phyloP scores from a whole-genome alignment of 495 filamentous ascomycete species.

The Penicillium dipodomyicola region DNA sequence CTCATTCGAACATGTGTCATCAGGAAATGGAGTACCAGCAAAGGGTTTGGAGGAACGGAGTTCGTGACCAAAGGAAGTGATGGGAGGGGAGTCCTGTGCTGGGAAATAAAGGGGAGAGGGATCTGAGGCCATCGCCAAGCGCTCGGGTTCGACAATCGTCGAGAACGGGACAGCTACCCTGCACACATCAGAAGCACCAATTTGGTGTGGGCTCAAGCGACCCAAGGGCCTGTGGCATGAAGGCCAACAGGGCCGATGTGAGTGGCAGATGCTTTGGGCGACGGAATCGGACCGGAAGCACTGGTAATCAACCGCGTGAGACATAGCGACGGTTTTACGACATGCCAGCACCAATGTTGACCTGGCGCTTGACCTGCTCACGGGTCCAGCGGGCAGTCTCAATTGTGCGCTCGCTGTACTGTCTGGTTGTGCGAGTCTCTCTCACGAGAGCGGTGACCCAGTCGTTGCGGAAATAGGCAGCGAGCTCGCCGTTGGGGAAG shows the following conservation, averaged over 20 bases:
- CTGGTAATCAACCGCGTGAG: conserved; percentile 15
- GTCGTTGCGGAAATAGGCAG: conserved; percentile 77
- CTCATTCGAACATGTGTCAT: conserved; percentile 27
- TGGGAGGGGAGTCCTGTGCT: conserved; percentile 14
- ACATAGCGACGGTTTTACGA: conserved; percentile 26
- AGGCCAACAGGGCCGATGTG: neutral
- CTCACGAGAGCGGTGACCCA: conserved; percentile 87
- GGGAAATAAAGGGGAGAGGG: conserved; percentile 14
- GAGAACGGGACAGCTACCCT: conserved; percentile 1
- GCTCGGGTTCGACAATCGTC: neutral
- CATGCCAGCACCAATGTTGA: conserved; percentile 48
- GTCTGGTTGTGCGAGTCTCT: conserved; percentile 79
- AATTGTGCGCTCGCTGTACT: conserved; percentile 76
- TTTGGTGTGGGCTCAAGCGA: neutral
- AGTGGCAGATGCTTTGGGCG: conserved; percentile 2
- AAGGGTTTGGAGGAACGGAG: conserved; percentile 12
- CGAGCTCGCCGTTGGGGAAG: conserved; percentile 86
- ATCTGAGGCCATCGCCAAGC: conserved; percentile 14
- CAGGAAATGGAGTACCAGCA: conserved; percentile 16
- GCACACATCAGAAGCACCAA: conserved; percentile 3
- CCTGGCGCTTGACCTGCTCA: conserved; percentile 94
- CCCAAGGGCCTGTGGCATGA: neutral
- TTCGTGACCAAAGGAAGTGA: conserved; percentile 10
- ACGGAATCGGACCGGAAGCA: conserved; percentile 1
- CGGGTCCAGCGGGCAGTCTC: conserved; percentile 96